Base-by-base conservation (phyloP, 495 filamentous ascomycete species). In the Aspergillus olivimuriae region DNA sequence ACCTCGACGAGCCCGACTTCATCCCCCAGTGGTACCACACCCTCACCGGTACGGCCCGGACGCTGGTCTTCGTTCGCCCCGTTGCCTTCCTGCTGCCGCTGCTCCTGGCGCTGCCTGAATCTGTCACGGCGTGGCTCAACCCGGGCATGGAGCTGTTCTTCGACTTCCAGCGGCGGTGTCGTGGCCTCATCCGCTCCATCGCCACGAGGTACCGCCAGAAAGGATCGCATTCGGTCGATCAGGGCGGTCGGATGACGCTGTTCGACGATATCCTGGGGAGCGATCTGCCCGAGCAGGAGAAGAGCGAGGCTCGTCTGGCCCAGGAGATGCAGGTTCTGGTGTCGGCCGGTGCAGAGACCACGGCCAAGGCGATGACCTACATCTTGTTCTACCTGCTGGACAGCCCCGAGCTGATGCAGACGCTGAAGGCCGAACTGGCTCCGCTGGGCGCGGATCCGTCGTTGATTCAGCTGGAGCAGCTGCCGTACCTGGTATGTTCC, bases 261-360 rank as follows among this genome's bases (percentile, higher is more conserved):
- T 73, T 75, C 34, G 55, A 65, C 33, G 61, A 62, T 6, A 40
- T 76, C 3, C 36, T 74, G 9, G 43, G 61, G 22, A 61, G 57
- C 33, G 51, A 64, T 18, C 48, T 75, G 14, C 72, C 71, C 1
- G 24, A 46, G 4, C 49, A 57, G 14, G 72, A 72, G 46, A 61
- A 68, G 38, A 24, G 40, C 0, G 31, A 56, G 10, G 39, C 43
- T 11, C 52, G 72, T 3, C 53, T 77, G 8, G 49, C 51, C 9
- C 59, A 67, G 11, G 75, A 79, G 43, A 71, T 61, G 4, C 52
- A 60, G 24, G 46, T 56, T 1, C 37, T 79, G 6, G 56, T 76
- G 4, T 59, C 53, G 0, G 75, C 76, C 3, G 76, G 76, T 4
- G 61, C 62, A 14, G 64, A 68, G 23, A 77, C 70, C 7, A 74